Conservation (phyloP, 768 basidiomycete species). For the Macrocybe gigantea region DNA sequence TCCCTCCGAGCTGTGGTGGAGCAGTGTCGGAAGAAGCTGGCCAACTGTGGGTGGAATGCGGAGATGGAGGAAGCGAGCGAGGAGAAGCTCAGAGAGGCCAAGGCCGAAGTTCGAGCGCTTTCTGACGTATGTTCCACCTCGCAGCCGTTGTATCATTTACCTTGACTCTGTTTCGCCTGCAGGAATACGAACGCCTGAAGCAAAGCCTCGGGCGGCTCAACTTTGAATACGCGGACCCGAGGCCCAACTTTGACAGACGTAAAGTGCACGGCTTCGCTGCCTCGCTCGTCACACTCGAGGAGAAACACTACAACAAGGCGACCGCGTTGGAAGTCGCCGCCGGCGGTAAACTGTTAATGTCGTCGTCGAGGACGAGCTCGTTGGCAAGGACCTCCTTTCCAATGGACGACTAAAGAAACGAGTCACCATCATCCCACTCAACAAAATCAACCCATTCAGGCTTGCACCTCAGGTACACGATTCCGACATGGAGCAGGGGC, state of each 20-base stretch:
- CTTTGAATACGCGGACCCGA: slow-evolving; percentile 78
- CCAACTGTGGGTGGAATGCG: slow-evolving; percentile 67
- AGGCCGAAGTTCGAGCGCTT: slow-evolving; percentile 46
- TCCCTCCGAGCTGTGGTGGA: slow-evolving; percentile 54
- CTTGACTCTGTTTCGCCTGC: neutral
- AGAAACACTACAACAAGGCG: slow-evolving; percentile 67
- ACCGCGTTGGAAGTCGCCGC: slow-evolving; percentile 93
- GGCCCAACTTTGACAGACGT: slow-evolving; percentile 72
- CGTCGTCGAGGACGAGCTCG: slow-evolving; percentile 85
- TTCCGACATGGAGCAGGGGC: slow-evolving; percentile 37
- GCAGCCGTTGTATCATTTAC: slow-evolving; percentile 4
- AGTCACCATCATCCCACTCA: slow-evolving; percentile 91
- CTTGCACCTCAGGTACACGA: slow-evolving; percentile 27
- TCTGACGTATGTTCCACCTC: slow-evolving; percentile 49
- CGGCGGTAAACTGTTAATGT: slow-evolving; percentile 89
- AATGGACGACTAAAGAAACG: slow-evolving; percentile 73
- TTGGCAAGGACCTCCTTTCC: slow-evolving; percentile 80
- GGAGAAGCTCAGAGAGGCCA: slow-evolving; percentile 42
- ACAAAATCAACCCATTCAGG: slow-evolving; percentile 52
- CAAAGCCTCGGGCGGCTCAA: slow-evolving; percentile 65
- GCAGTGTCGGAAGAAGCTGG: slow-evolving; percentile 44
- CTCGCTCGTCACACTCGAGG: slow-evolving; percentile 72
- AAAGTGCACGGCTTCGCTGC: slow-evolving; percentile 93
- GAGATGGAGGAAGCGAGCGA: slow-evolving; percentile 64
- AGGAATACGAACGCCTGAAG: slow-evolving; percentile 68